Percentiles rank a stretch among this genome's conserved stretches.
These are phyloP conservation scores for Starmerella floris DNA, from an alignment of 805 yeast genomes.

Conservation along the genomic window DNA sequence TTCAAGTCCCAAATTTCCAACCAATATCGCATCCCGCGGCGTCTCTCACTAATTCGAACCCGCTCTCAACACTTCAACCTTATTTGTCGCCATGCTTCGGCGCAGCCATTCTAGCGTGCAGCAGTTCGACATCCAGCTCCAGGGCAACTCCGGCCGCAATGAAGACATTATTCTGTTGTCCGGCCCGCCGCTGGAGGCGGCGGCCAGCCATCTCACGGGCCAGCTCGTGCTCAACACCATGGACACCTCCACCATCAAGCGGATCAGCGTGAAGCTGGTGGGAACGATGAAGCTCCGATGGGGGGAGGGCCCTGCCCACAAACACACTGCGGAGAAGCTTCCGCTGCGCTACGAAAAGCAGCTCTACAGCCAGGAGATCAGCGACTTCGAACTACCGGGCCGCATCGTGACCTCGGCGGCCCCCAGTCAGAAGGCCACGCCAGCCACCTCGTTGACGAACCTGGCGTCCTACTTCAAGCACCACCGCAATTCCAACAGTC, in stretches of 20 bases:
- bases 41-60: too few species aligned
- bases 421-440: conserved; percentile 21
- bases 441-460: conserved; percentile 22
- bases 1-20: too few species aligned
- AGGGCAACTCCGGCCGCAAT: conserved; percentile 18
- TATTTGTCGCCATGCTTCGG: conserved; percentile 9
- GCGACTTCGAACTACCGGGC: conserved; percentile 18
- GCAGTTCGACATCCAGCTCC: conserved; percentile 18
- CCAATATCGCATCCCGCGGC: too few species aligned
- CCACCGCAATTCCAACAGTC: not conserved
- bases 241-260: conserved; percentile 61
- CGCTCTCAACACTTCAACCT: too few species aligned
- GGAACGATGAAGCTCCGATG: conserved; percentile 57
- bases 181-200: conserved; percentile 66
- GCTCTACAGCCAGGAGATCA: conserved; percentile 59
- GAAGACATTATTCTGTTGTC: conserved; percentile 57
- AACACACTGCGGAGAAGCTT: not conserved
- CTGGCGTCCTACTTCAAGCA: conserved; percentile 22
- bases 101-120: conserved; percentile 18
- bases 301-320: conserved; percentile 33
- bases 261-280: conserved; percentile 47
- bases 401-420: conserved; percentile 7
- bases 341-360: conserved; percentile 38
- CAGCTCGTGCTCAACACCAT: conserved; percentile 58
- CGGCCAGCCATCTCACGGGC: conserved; percentile 64